These are phyloP conservation scores for Sporothrix pseudoabietina DNA, from an alignment of 2,329 filamentous ascomycete species.

Conservation along the genomic window DNA sequence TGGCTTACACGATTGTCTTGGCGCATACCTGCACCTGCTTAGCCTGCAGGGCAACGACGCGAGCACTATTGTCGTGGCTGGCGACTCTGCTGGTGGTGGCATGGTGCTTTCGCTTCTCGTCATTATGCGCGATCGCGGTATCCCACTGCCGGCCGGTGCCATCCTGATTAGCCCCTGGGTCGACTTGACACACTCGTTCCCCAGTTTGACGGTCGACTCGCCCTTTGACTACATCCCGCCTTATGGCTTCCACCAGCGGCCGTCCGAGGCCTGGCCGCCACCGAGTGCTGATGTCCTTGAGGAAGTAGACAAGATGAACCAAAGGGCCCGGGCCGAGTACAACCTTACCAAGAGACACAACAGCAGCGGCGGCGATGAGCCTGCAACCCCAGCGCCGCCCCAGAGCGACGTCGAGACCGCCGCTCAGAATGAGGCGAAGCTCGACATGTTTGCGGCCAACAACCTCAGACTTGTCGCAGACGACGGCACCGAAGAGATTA, in stretches of 20 bases:
- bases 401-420: conserved; percentile 40
- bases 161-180: conserved; percentile 95
- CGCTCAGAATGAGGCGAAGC: background rate
- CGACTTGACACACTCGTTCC: conserved; percentile 92
- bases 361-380: background rate
- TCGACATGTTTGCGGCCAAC: conserved; percentile 41
- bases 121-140: conserved; percentile 75
- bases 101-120: conserved; percentile 84
- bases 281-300: conserved; percentile 75
- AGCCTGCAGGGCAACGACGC: conserved; percentile 66
- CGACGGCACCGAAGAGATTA: conserved; percentile 68
- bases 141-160: conserved; percentile 85
- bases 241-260: conserved; percentile 86
- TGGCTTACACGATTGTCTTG: conserved; percentile 84
- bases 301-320: conserved; percentile 54
- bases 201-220: conserved; percentile 74
- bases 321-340: conserved; percentile 43
- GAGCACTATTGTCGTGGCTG: conserved; percentile 80
- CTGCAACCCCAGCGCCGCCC: background rate
- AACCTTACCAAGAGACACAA: background rate
- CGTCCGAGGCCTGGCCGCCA: conserved; percentile 89
- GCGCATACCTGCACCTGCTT: conserved; percentile 82
- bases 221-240: conserved; percentile 85
- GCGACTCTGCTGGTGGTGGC: conserved; percentile 90
- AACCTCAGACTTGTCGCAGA: conserved; percentile 38